phyloP scores from a whole-genome alignment of 805 yeast genomes.

The Komagataella mondaviorum region DNA sequence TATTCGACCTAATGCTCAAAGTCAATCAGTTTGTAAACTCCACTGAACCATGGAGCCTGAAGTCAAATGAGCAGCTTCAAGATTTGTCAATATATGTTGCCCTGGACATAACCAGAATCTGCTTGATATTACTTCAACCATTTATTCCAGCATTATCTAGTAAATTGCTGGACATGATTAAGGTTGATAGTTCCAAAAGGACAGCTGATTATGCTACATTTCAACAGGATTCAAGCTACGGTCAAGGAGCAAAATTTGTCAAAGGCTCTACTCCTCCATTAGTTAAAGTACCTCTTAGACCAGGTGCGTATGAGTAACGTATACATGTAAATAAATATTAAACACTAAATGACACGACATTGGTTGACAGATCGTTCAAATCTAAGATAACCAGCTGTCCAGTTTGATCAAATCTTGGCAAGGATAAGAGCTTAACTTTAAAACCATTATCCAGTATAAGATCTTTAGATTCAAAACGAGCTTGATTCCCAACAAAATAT shows the following conservation, averaged over 20 bases:
- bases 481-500: conserved; percentile 79
- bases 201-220: conserved; percentile 27
- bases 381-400: conserved; percentile 57
- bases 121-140: conserved; percentile 56
- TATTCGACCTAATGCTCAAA: conserved; percentile 46
- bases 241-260: conserved; percentile 24
- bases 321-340: conserved; percentile 1
- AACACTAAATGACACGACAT: conserved; percentile 22
- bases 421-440: conserved; percentile 38
- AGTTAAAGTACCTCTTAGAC: conserved; percentile 9
- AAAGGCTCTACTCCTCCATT: conserved; percentile 20
- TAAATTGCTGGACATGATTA: conserved; percentile 46
- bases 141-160: conserved; percentile 56
- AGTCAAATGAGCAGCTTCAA: conserved; percentile 19
- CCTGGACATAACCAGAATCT: conserved; percentile 57
- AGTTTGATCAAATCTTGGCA: conserved; percentile 59
- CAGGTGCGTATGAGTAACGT: conserved; percentile 4
- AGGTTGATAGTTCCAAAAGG: conserved; percentile 32
- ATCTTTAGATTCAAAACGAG: conserved; percentile 34
- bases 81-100: conserved; percentile 50
- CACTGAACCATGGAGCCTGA: conserved; percentile 63
- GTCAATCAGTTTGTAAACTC: conserved; percentile 60
- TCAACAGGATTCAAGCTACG: conserved; percentile 53
- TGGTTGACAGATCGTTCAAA: conserved; percentile 39
- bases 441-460: conserved; percentile 19